Evolutionary conservation across 257 asterid species (phyloP).

Genomic region (Penstemon newberryi): DNA sequence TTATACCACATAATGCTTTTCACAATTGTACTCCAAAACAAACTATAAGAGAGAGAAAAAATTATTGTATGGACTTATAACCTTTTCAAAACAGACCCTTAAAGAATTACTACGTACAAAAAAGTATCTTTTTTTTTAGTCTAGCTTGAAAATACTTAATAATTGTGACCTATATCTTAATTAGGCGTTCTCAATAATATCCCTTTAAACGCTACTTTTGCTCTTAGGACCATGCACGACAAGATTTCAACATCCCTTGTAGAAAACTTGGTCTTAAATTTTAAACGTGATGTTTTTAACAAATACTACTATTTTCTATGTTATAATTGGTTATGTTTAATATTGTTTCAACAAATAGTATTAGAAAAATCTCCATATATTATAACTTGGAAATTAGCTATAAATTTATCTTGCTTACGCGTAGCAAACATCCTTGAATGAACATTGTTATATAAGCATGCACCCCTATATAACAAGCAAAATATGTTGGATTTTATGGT

Average conservation of each 20-base stretch:
- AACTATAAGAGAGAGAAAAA: not conserved
- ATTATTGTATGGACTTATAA: not conserved
- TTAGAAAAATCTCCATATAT: not conserved
- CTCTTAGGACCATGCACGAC: constrained; percentile 1
- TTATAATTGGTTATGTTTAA: constrained; percentile 15
- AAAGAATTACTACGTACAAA: no score
- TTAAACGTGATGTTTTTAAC: constrained; percentile 7
- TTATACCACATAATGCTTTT: not conserved
- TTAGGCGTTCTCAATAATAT: not conserved
- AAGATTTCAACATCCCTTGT: not conserved
- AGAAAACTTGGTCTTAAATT: not conserved
- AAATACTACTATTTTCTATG: not conserved
- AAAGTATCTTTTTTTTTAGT: no score
- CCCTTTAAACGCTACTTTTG: constrained; percentile 7
- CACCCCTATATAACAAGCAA: not conserved
- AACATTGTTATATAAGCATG: constrained; percentile 21
- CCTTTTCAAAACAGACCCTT: no score
- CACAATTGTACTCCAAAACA: constrained; percentile 2
- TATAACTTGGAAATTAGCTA: not conserved
- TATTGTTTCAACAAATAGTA: constrained; percentile 7
- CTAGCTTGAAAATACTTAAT: no score
- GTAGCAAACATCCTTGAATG: not conserved
- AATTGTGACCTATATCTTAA: not conserved
- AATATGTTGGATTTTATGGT: no score
- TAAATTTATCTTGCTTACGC: not conserved